Evolutionary conservation across 1,139 yeast species (phyloP).

Genomic region (Zygosaccharomyces sapae): DNA sequence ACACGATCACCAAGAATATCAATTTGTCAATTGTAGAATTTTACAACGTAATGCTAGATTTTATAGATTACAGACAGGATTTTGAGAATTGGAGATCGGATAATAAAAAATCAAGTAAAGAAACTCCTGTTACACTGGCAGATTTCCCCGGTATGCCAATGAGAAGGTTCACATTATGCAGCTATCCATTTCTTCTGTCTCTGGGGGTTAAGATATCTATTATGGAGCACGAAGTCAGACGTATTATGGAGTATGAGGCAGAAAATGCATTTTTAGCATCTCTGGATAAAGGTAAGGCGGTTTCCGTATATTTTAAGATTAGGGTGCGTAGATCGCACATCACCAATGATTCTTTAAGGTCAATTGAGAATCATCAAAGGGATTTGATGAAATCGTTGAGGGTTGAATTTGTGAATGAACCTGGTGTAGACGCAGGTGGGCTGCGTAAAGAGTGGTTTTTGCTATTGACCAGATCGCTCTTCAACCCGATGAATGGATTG

Average conservation of each 20-base stretch:
- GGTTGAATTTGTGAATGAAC: slow-evolving; percentile 79
- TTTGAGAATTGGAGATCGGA: slow-evolving; percentile 69
- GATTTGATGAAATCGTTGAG: slow-evolving; percentile 71
- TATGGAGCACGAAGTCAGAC: slow-evolving; percentile 74
- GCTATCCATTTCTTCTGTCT: slow-evolving; percentile 76
- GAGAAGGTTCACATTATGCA: slow-evolving; percentile 57
- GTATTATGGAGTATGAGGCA: slow-evolving; percentile 82
- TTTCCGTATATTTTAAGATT: slow-evolving; percentile 66
- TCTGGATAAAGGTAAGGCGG: slow-evolving; percentile 53
- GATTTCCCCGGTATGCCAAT: slow-evolving; percentile 1
- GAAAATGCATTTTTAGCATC: slow-evolving; percentile 85
- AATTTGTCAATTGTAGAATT: slow-evolving; percentile 50
- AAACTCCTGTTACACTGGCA: slow-evolving; percentile 4
- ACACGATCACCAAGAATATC: slow-evolving; percentile 24
- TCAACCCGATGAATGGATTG: slow-evolving; percentile 62
- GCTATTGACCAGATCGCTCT: slow-evolving; percentile 62
- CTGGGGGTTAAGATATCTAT: slow-evolving; percentile 78
- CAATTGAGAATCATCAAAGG: slow-evolving; percentile 48
- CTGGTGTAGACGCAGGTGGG: slow-evolving; percentile 95
- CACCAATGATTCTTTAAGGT: slow-evolving; percentile 69
- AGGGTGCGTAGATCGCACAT: slow-evolving; percentile 63
- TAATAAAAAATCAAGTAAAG: not conserved
- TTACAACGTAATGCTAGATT: slow-evolving; percentile 80
- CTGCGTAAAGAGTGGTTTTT: slow-evolving; percentile 89
- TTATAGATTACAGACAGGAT: slow-evolving; percentile 68